Evolutionary conservation across 192 early-diverging fungal species (phyloP), one percentile per base, ranked within the genome.

Genomic region (Pilaira anomala): DNA sequence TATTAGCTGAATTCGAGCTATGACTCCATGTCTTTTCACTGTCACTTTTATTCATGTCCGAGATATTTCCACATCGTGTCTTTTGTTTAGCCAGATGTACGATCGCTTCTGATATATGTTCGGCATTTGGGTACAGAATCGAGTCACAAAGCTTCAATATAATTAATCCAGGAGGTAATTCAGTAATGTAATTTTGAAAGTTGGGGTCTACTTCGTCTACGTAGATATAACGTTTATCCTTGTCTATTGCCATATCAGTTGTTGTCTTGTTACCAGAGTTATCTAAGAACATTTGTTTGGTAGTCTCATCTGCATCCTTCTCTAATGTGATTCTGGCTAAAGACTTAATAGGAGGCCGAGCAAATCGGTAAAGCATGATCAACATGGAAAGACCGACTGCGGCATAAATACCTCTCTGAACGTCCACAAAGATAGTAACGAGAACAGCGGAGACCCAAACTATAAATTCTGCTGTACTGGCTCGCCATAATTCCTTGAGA

Each of bases 301-400:
- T 62, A 59, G 16, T 68, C 60, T 28, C 40, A 3, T 56, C 28
- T 0, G 14, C 36, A 16, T 48, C 24, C 9, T 59, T 39, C 13
- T 19, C 18, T 18, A 57, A 25, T 13, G 68, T 18, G 28, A 77
- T 16, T 50, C 76, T 73, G 11, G 60, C 75, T 1, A 92, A 67
- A 6, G 69, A 46, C 18, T 74, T 60, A 58, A 84, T 68, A 26
- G 77, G 75, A 7, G 91, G 89, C 3, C 86, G 78, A 33, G 95
- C 91, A 33, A 93, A 67, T 26, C 91, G 80, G 69, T 87, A 75
- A 18, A 97, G 74, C 21, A 94, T 69, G 18, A 97, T 78, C 1
- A 86, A 58, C 14, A 86, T 80, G 0, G 93, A 85, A 56, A 89
- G 79, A 6, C 70, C 87, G 7, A 91, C 88, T 13, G 89, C 78